Base-by-base conservation (phyloP, 768 basidiomycete genomes). In the Melanogaster broomeanus region DNA sequence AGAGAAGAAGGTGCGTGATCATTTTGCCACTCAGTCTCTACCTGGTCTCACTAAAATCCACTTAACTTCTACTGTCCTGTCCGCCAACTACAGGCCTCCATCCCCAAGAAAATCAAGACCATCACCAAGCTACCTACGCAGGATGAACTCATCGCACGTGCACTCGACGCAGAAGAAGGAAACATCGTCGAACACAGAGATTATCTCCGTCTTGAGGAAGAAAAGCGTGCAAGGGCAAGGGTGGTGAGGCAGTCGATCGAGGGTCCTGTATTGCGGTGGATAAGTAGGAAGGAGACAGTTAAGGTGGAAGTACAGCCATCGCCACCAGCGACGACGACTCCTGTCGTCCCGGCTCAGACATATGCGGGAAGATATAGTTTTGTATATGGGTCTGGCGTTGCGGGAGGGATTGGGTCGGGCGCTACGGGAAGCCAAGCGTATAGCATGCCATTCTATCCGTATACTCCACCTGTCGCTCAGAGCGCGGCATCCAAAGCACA, bases 141-240 rank as follows among this genome's bases (percentile, higher is more conserved):
- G 61, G 87, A 81, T n/a, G 89, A 94, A 60, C 79, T 94, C 8
- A 87, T 95, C 50, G 84, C 83, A 2, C 82, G 82, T 7, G 93
- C 93, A 0, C 79, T 94, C 16, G 89, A 93, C 60, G 90, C 85
- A 46, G 93, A 94, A 67, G 92, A 93, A 67, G 84, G 86, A 0
- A 95, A 95, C 64, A 83, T 86, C 19, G 76, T 77, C 6, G 85
- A 90, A 42, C 89, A 94, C 56, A 76, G 81, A 31, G 81, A 92
- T 58, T 94, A 93, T 62, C 81, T 94, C 25, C 80, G 77, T 44
- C 69, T 83, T 2, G 93, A 95, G 59, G 91, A 90, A 61, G 90
- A 91, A 69, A 91, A 89, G 58, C 82, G 90, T 8, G 83, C 80
- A 61, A 82, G 82, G 28, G 75, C 74, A 16, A 71, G 74, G 12